Percentiles rank a stretch among this genome's conserved stretches.
These are phyloP conservation scores for Termitomyces sp. DNA, from an alignment of 768 basidiomycete species.

Conservation along the genomic window DNA sequence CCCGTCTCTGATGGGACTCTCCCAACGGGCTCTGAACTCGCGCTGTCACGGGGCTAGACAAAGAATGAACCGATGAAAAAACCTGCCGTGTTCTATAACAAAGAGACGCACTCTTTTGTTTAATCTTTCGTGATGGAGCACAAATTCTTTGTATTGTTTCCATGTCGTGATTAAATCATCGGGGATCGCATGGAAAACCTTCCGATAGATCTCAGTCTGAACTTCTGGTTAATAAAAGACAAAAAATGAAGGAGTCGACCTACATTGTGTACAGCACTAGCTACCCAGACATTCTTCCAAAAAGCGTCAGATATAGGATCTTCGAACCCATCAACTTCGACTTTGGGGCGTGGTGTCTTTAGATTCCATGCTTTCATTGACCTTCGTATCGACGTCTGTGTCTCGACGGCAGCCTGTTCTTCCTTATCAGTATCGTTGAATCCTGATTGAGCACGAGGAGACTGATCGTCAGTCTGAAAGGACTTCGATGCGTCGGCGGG, in stretches of 20 bases:
- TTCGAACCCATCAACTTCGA: slow-evolving; percentile 77
- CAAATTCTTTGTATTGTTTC: slow-evolving; percentile 91
- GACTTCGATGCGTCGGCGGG: slow-evolving; percentile 48
- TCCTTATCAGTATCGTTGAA: slow-evolving; percentile 41
- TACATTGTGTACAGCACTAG: slow-evolving; percentile 86
- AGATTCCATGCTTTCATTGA: slow-evolving; percentile 59
- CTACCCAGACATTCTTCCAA: slow-evolving; percentile 89
- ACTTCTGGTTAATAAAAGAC: slow-evolving; percentile 3
- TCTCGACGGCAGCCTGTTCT: slow-evolving; percentile 46
- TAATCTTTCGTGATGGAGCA: slow-evolving; percentile 69
- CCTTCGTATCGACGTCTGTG: slow-evolving; percentile 50
- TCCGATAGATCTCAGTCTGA: slow-evolving; percentile 93
- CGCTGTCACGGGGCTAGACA: slow-evolving; percentile 39
- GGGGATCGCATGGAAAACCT: slow-evolving; percentile 91
- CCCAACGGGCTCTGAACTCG: slow-evolving; percentile 41
- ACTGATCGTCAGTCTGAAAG: slow-evolving; percentile 38
- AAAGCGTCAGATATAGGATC: slow-evolving; percentile 87
- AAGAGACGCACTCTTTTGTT: slow-evolving; percentile 55
- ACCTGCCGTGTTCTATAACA: neutral
- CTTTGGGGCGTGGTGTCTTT: slow-evolving; percentile 62
- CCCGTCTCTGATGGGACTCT: slow-evolving; percentile 58
- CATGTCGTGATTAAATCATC: slow-evolving; percentile 93
- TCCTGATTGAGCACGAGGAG: slow-evolving; percentile 42
- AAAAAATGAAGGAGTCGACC: slow-evolving; percentile 23
- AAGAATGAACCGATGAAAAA: neutral